Base-by-base conservation (phyloP, 176 grass and related monocot genomes). In the Phyllostachys edulis region DNA sequence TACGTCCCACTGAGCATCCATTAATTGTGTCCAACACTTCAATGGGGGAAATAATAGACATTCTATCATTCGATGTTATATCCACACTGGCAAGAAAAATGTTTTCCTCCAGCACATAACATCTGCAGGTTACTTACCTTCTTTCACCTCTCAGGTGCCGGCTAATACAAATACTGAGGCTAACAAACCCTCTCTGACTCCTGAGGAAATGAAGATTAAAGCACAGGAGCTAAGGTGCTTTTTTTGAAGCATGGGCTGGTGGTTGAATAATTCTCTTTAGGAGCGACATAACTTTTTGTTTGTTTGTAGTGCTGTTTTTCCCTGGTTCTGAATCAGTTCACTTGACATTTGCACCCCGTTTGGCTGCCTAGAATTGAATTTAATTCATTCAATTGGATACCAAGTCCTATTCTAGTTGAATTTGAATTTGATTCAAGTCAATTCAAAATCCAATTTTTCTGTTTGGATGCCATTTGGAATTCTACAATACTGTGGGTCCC, bases 121-220 rank as follows among this genome's bases (percentile, higher is more conserved):
- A 10, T 67, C 50, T 82, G 26, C 8, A 38, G 13, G 26, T 84
- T 78, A 12, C 79, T 77, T 87, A 73, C 37, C 17, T 66, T 79
- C 9, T 47, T 89, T 86, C 7, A 32, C 38, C 16, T 80, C 13
- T 87, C 75, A 93, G 93, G 85, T 95, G 59, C 85, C 82, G 12
- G 82, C 74, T 38, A 90, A 71, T 60, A 46, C 82, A 55, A 90
- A 87, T 84, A 41, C 26, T 4, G 93, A 92, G 63, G 82, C 64
- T 69, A 82, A 82, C 42, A 96, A 92, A 63, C 88, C 90, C 8
- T 86, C 49, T 85, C 27, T 99, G 64, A 94, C 97, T 44, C 89
- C 91, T 39, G 93, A 99, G 79, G 97, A 99, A 92, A 77, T 90
- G 80, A 99, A 92, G 91, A 64, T 92, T 66, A 99, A 94, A 89